Conservation (phyloP, 1,284 basidiomycete genomes). For the Ganoderma leucocontextum region DNA sequence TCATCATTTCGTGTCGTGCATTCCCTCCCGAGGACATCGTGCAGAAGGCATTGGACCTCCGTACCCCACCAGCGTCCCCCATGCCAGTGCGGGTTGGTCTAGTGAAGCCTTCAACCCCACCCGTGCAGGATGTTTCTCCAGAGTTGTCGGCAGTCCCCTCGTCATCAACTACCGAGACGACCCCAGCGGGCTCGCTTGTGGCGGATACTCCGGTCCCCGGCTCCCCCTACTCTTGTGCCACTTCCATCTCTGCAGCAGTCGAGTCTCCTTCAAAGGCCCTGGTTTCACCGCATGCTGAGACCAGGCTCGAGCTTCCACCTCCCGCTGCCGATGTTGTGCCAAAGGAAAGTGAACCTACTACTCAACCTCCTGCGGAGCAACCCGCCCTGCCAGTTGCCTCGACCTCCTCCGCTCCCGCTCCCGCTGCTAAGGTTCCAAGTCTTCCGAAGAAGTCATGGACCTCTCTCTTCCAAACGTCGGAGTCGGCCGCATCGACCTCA, state of each 20-base stretch:
- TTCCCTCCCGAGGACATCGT: slow-evolving; percentile 65
- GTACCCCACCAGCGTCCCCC: slow-evolving; percentile 54
- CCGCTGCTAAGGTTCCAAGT: slow-evolving; percentile 41
- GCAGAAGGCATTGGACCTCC: slow-evolving; percentile 57
- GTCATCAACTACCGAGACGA: slow-evolving; percentile 48
- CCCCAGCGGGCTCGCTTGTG: slow-evolving; percentile 50
- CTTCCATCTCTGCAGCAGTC: slow-evolving; percentile 57
- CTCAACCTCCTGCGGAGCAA: slow-evolving; percentile 28
- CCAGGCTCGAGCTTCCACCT: slow-evolving; percentile 20
- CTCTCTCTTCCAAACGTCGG: slow-evolving; percentile 64
- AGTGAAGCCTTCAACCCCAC: slow-evolving; percentile 11
- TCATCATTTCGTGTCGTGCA: slow-evolving; percentile 71
- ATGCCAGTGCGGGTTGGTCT: slow-evolving; percentile 23
- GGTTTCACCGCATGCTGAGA: slow-evolving; percentile 28
- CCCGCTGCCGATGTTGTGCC: slow-evolving; percentile 5
- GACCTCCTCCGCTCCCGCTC: slow-evolving; percentile 38
- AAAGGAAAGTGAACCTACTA: slow-evolving; percentile 26
- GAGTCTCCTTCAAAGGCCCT: slow-evolving; percentile 38
- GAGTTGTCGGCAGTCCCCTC: slow-evolving; percentile 36
- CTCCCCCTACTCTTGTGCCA: slow-evolving; percentile 67
- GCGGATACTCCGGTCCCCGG: slow-evolving; percentile 58
- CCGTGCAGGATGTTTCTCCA: slow-evolving; percentile 19
- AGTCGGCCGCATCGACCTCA: slow-evolving; percentile 47
- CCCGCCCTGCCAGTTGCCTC: slow-evolving; percentile 34
- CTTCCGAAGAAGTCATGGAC: slow-evolving; percentile 78